These are phyloP conservation scores for Colletotrichum musae DNA, from an alignment of 2,329 filamentous ascomycete species.

Conservation along the genomic window DNA sequence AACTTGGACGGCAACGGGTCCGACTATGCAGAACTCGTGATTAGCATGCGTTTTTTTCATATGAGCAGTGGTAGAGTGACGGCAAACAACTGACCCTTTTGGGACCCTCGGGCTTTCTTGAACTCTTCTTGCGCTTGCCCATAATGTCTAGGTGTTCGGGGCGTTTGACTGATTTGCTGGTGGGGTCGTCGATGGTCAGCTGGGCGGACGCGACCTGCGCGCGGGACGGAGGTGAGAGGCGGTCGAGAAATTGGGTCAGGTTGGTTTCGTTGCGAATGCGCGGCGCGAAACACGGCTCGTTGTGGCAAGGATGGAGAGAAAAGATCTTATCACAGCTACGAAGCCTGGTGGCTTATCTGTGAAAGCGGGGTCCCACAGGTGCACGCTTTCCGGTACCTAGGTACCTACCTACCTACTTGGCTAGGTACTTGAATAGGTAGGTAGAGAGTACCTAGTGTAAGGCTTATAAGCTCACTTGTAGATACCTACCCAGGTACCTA, in stretches of 20 bases:
- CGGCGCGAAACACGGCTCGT: constrained; percentile 12
- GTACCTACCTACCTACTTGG: neutral
- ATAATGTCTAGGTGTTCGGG: constrained; percentile 53
- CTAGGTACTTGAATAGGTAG: too few relatives aligned
- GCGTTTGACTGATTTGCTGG: neutral
- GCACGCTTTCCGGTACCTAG: neutral
- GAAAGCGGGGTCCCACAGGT: constrained; percentile 12
- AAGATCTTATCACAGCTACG: constrained; percentile 13
- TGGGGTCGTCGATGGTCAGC: neutral
- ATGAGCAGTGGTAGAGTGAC: neutral
- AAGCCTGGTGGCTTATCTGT: constrained; percentile 11
- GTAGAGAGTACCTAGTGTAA: too few relatives aligned
- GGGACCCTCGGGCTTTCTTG: constrained; percentile 83
- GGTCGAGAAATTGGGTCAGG: too few relatives aligned
- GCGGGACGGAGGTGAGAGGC: neutral
- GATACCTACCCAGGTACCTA: too few relatives aligned
- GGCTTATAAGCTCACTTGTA: too few relatives aligned
- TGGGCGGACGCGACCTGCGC: constrained; percentile 16
- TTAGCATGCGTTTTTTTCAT: neutral
- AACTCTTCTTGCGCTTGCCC: constrained; percentile 97
- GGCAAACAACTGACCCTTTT: constrained; percentile 75
- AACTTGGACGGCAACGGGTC: constrained; percentile 87
- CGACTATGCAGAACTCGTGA: constrained; percentile 58
- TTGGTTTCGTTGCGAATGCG: constrained; percentile 3
- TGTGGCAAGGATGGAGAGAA: constrained; percentile 1